These are phyloP conservation scores for Phialocephala subalpina DNA, from an alignment of 2,329 filamentous ascomycete species.

Conservation along the genomic window DNA sequence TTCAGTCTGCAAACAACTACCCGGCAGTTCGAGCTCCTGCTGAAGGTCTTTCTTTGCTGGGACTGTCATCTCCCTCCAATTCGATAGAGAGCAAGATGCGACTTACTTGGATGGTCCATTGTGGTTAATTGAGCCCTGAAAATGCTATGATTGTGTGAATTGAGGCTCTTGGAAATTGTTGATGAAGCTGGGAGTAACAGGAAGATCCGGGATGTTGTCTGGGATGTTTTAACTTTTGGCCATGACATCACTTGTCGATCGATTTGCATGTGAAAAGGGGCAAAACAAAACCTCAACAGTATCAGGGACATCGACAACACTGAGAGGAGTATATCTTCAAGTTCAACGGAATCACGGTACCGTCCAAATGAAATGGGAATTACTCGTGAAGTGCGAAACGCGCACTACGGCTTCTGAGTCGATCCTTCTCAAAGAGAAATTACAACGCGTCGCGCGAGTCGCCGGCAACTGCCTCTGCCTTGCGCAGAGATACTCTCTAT, in stretches of 20 bases:
- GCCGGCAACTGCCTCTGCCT: no score
- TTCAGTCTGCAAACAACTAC: no score
- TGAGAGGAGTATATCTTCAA: no score
- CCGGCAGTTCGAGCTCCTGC: background rate
- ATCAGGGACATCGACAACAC: background rate
- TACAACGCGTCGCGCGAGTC: no score
- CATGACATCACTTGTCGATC: constrained; percentile 16
- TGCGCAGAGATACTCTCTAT: no score
- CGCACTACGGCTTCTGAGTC: no score
- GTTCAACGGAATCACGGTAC: no score
- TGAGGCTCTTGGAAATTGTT: background rate
- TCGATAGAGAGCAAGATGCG: background rate
- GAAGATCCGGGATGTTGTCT: background rate
- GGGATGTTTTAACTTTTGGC: constrained; percentile 12
- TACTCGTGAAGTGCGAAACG: no score
- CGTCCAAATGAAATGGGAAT: no score
- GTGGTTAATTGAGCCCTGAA: constrained; percentile 10
- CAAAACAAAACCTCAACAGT: no score
- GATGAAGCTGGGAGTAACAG: background rate
- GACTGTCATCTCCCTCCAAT: background rate
- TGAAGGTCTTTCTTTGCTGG: background rate
- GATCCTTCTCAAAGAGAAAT: no score
- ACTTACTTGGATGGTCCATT: constrained; percentile 55
- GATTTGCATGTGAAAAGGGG: constrained; percentile 18
- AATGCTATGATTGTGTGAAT: background rate